Conservation (phyloP, 2,329 filamentous ascomycete genomes). For the Pestalotiopsis sp. region DNA sequence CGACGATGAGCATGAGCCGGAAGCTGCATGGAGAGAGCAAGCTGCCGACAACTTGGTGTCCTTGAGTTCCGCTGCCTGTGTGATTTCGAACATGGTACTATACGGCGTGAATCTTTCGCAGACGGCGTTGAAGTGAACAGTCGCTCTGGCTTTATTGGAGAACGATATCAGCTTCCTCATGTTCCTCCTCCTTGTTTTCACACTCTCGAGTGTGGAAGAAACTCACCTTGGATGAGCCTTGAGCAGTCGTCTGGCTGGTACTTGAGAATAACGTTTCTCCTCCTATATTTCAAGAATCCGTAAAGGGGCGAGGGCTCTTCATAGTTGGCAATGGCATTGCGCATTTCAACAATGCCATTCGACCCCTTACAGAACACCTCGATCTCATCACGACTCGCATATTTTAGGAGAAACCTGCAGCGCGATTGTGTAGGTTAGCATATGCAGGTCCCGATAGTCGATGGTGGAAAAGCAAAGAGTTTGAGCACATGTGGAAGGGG, state of each 20-base stretch:
- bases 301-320: slow-evolving; percentile 87
- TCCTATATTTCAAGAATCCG: slow-evolving; percentile 86
- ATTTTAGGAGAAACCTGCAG: slow-evolving; percentile 90
- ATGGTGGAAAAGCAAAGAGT: neutral
- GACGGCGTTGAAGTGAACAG: slow-evolving; percentile 70
- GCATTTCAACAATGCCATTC: slow-evolving; percentile 83
- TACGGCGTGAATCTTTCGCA: slow-evolving; percentile 80
- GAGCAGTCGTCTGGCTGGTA: slow-evolving; percentile 92
- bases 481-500: slow-evolving; percentile 7
- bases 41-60: slow-evolving; percentile 87
- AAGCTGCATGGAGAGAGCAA: slow-evolving; percentile 86
- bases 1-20: slow-evolving; percentile 83
- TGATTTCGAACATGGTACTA: slow-evolving; percentile 81
- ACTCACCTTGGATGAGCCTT: slow-evolving; percentile 84
- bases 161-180: neutral
- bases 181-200: neutral
- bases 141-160: slow-evolving; percentile 69
- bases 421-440: slow-evolving; percentile 2
- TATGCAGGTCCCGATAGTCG: slow-evolving; percentile 4
- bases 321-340: slow-evolving; percentile 76
- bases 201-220: neutral
- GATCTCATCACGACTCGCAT: slow-evolving; percentile 85
- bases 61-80: slow-evolving; percentile 75
- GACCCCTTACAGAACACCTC: slow-evolving; percentile 76
- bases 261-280: slow-evolving; percentile 89